phyloP scores from a whole-genome alignment of 495 filamentous ascomycete genomes.

The Tuber umbilicatum region DNA sequence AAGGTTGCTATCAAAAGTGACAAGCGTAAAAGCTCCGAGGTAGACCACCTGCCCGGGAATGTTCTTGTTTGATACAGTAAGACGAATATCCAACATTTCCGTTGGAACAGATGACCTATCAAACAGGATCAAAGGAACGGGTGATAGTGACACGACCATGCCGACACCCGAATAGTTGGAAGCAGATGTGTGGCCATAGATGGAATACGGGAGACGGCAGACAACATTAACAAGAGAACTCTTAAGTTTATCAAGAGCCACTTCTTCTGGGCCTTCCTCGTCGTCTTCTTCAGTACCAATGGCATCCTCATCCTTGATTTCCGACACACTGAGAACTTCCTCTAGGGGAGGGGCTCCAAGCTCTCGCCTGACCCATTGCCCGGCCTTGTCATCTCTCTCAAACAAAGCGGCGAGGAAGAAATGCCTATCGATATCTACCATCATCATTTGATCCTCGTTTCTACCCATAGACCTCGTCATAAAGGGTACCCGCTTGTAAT shows the following conservation, averaged over 20 bases:
- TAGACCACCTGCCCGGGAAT: constrained; percentile 41
- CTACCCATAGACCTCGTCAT: constrained; percentile 40
- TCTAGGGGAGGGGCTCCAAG: constrained; percentile 31
- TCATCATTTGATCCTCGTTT: constrained; percentile 40
- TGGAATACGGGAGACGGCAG: constrained; percentile 41
- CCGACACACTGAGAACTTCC: background rate
- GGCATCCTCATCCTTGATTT: constrained; percentile 15
- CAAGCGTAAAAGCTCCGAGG: constrained; percentile 38
- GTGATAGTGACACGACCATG: constrained; percentile 38
- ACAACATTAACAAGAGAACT: constrained; percentile 39
- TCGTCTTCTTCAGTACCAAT: constrained; percentile 30
- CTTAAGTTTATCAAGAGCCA: constrained; percentile 37
- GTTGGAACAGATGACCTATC: constrained; percentile 40
- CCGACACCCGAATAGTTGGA: constrained; percentile 42
- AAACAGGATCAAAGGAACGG: constrained; percentile 40
- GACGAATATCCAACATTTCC: constrained; percentile 42
- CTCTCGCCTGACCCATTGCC: constrained; percentile 39
- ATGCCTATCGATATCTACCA: constrained; percentile 42
- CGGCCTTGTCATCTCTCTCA: constrained; percentile 33
- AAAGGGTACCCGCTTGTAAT: constrained; percentile 38
- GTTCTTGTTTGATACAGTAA: constrained; percentile 40
- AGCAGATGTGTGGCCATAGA: constrained; percentile 40
- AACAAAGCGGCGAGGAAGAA: constrained; percentile 42
- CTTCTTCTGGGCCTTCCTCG: constrained; percentile 39
- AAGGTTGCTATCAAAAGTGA: constrained; percentile 37